These are phyloP conservation scores for Galeopsis tetrahit DNA, from an alignment of 257 asterid genomes.

Conservation along the genomic window DNA sequence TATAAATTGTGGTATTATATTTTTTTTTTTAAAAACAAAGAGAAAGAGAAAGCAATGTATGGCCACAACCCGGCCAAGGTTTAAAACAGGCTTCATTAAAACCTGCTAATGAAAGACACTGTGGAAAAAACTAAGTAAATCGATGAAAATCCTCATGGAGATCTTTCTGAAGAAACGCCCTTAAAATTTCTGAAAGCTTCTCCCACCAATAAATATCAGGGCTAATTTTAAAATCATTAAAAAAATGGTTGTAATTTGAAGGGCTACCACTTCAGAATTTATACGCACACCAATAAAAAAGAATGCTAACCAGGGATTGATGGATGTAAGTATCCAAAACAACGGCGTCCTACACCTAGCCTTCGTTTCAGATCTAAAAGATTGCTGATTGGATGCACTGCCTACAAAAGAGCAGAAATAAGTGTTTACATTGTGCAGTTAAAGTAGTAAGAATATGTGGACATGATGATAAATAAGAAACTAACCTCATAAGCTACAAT, in stretches of 20 bases:
- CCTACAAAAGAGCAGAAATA: slow-evolving; percentile 49
- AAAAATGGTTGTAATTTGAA: neutral
- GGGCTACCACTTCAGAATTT: slow-evolving; percentile 6
- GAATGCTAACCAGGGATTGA: slow-evolving; percentile 80
- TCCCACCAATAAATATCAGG: too few relatives aligned
- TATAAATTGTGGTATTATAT: too few relatives aligned
- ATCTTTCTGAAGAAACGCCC: too few relatives aligned
- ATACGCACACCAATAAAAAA: slow-evolving; percentile 14
- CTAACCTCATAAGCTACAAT: slow-evolving; percentile 89
- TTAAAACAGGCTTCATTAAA: too few relatives aligned
- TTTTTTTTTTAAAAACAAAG: too few relatives aligned
- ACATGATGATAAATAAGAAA: slow-evolving; percentile 19
- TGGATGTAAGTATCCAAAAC: slow-evolving; percentile 95
- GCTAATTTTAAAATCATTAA: too few relatives aligned
- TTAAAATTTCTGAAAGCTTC: too few relatives aligned
- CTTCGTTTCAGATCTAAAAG: slow-evolving; percentile 91
- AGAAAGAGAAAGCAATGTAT: too few relatives aligned
- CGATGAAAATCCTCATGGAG: too few relatives aligned
- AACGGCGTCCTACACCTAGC: slow-evolving; percentile 91
- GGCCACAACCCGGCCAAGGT: too few relatives aligned
- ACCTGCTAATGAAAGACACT: too few relatives aligned
- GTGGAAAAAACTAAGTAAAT: too few relatives aligned
- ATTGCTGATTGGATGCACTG: slow-evolving; percentile 97
- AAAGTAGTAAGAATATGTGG: slow-evolving; percentile 13
- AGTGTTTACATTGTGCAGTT: slow-evolving; percentile 14